Conservation (phyloP, 768 basidiomycete genomes). For the Kwoniella dejecticola region DNA sequence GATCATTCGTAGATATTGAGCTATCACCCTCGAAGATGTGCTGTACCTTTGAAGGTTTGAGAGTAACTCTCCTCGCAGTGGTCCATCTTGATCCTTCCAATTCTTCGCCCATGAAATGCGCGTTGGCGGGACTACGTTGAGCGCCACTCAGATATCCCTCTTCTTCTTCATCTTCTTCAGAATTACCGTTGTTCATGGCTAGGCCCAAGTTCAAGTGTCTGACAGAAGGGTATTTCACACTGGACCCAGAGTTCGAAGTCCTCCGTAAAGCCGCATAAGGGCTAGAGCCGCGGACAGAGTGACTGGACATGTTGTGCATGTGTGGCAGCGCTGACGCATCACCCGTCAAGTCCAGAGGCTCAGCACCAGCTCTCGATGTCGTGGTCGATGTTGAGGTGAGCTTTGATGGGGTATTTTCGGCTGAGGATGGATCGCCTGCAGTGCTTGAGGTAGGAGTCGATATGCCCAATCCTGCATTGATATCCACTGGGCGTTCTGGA, state of each 20-base stretch:
- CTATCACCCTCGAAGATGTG: constrained; percentile 21
- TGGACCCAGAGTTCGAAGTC: constrained; percentile 18
- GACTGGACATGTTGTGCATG: constrained; percentile 24
- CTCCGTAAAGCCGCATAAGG: constrained; percentile 31
- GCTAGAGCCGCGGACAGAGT: constrained; percentile 11
- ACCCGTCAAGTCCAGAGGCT: too few relatives aligned
- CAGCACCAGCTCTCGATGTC: background rate
- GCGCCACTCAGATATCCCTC: constrained; percentile 8
- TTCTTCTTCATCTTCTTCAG: constrained; percentile 8
- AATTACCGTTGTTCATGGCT: background rate
- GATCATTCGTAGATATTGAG: too few relatives aligned
- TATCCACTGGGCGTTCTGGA: constrained; percentile 13
- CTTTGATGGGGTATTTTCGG: constrained; percentile 13
- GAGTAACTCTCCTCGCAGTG: constrained; percentile 32
- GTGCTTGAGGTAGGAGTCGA: constrained; percentile 16
- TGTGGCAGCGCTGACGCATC: too few relatives aligned
- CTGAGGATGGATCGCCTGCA: background rate
- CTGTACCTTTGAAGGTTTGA: constrained; percentile 25
- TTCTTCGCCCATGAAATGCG: constrained; percentile 5
- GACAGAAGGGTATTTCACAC: constrained; percentile 13
- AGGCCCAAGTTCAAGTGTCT: constrained; percentile 2
- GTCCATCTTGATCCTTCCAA: constrained; percentile 24
- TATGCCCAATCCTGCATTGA: constrained; percentile 19
- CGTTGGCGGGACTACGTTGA: constrained; percentile 2
- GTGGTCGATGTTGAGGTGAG: background rate